These are phyloP conservation scores for Rhynchosporium secalis DNA, from an alignment of 2,329 filamentous ascomycete genomes.

Conservation along the genomic window DNA sequence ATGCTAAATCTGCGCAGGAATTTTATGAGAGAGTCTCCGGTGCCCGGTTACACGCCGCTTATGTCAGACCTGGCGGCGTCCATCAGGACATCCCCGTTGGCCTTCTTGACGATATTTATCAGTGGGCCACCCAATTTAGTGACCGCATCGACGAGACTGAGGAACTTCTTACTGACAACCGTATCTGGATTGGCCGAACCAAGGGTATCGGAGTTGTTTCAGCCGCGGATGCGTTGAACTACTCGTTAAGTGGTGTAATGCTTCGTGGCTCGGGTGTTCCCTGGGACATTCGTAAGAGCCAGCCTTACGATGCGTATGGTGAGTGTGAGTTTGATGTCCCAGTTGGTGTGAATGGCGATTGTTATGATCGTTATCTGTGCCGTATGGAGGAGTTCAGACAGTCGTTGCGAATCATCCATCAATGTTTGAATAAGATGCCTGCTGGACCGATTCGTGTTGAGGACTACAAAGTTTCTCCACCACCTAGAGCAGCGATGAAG, in stretches of 20 bases:
- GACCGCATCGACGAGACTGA: constrained; percentile 99
- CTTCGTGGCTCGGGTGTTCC: constrained; percentile 93
- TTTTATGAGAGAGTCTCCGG: constrained; percentile 99
- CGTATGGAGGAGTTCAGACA: constrained; percentile 99
- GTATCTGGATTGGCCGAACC: constrained; percentile 96
- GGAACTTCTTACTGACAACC: constrained; percentile 97
- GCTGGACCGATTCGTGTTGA: constrained; percentile 90
- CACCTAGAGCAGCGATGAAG: constrained; percentile 98
- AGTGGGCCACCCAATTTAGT: constrained; percentile 98
- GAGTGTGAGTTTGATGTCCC: constrained; percentile 98
- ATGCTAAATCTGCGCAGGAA: constrained; percentile 61
- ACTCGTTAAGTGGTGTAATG: constrained; percentile 97
- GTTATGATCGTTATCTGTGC: constrained; percentile 98
- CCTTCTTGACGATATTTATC: constrained; percentile 97
- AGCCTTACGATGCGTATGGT: constrained; percentile 97
- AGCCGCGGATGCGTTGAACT: constrained; percentile 92
- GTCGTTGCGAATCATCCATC: constrained; percentile 95
- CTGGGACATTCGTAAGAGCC: constrained; percentile 94
- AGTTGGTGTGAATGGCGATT: constrained; percentile 94
- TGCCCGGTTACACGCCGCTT: constrained; percentile 94
- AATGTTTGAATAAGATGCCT: constrained; percentile 99
- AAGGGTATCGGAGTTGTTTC: constrained; percentile 89
- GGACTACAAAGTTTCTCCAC: constrained; percentile 97
- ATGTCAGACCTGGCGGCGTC: constrained; percentile 94
- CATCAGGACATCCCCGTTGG: constrained; percentile 93